Conservation (phyloP, 139 green algal genomes). For the Asterochloris erici region DNA sequence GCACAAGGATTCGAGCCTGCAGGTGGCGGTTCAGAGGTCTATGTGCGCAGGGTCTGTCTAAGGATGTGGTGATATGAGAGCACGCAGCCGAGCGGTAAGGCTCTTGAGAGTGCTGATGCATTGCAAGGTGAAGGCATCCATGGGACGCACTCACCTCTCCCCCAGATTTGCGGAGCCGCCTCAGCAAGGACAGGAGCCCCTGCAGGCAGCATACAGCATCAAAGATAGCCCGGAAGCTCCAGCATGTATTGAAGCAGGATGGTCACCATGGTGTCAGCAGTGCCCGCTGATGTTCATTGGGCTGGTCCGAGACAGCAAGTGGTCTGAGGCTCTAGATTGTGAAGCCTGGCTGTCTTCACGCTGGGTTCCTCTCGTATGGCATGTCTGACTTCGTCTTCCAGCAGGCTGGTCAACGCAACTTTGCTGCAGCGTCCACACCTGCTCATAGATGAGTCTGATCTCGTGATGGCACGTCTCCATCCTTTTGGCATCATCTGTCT, state of each 20-base stretch:
- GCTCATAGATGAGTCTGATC: too few relatives aligned
- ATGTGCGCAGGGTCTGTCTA: too few relatives aligned
- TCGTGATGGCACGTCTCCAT: too few relatives aligned
- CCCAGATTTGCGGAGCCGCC: conserved; percentile 57
- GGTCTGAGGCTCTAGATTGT: too few relatives aligned
- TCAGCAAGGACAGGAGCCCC: conserved; percentile 58
- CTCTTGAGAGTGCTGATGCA: neutral
- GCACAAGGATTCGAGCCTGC: conserved; percentile 74
- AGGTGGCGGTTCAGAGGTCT: neutral
- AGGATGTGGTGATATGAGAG: neutral
- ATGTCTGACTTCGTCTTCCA: too few relatives aligned
- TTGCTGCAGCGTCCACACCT: too few relatives aligned
- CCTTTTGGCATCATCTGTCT: too few relatives aligned
- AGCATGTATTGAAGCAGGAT: conserved; percentile 2
- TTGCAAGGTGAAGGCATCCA: too few relatives aligned
- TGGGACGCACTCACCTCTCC: conserved; percentile 45
- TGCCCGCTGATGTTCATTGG: conserved; percentile 26
- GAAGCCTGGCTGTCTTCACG: too few relatives aligned
- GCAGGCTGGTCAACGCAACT: too few relatives aligned
- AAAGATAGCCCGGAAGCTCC: conserved; percentile 31
- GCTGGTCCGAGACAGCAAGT: neutral
- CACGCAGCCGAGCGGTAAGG: neutral
- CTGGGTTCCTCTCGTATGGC: too few relatives aligned
- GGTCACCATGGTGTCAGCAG: conserved; percentile 18
- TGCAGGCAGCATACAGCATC: conserved; percentile 16